Conservation (phyloP, 1,284 basidiomycete species). For the Cystobasidium slooffiae region DNA sequence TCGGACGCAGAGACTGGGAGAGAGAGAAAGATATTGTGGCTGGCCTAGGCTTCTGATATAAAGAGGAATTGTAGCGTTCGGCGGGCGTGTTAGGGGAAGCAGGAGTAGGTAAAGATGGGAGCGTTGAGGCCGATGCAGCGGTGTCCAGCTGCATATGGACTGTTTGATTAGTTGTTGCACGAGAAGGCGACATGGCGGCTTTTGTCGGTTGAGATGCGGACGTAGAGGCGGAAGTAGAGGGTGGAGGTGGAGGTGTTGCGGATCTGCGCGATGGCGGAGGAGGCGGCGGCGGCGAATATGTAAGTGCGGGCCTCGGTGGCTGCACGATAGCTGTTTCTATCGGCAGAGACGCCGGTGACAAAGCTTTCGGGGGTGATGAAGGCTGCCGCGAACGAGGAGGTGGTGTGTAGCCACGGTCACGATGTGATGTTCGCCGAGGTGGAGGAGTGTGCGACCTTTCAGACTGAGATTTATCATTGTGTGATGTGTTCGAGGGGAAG, state of each 20-base stretch:
- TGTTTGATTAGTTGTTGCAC: too few species aligned
- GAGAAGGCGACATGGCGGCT: too few species aligned
- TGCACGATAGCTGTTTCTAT: background rate
- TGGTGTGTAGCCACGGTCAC: background rate
- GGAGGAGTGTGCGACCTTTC: slow-evolving; percentile 15
- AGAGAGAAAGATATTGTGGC: too few species aligned
- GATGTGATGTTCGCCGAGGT: background rate
- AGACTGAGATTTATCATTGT: background rate
- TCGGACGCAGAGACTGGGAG: too few species aligned
- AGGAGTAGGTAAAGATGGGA: too few species aligned
- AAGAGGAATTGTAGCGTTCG: too few species aligned
- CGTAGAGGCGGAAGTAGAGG: background rate
- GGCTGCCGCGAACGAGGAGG: background rate
- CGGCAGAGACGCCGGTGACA: background rate
- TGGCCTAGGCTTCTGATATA: too few species aligned
- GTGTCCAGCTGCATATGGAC: too few species aligned
- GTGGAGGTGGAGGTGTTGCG: slow-evolving; percentile 18
- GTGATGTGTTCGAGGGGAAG: background rate
- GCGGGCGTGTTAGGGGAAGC: too few species aligned
- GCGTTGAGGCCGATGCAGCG: too few species aligned
- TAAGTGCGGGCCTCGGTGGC: slow-evolving; percentile 5
- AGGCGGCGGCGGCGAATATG: slow-evolving; percentile 17
- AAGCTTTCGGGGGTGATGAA: background rate
- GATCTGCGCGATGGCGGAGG: background rate
- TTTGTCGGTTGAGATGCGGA: background rate